Base-by-base conservation (phyloP, 2,329 filamentous ascomycete species). In the Nectriaceae sp. region DNA sequence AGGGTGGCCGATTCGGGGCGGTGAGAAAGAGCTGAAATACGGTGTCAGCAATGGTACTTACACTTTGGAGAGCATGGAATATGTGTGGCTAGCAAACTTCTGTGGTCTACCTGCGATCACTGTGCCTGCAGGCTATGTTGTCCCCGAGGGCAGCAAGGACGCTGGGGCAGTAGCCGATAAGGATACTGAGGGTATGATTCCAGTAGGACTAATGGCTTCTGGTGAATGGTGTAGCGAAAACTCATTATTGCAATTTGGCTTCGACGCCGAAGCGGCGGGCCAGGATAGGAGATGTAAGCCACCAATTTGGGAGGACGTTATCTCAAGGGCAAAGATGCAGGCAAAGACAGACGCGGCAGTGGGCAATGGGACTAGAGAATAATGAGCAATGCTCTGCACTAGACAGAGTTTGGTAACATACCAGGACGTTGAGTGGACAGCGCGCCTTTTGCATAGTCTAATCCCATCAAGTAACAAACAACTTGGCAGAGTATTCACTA, bases 161-260 rank as follows among this genome's bases (percentile, higher is more conserved):
- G 69, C 63, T 0, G 69, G 68, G 0, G 52, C 61, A 2, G 57
- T 72, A 0, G 67, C 65, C 2, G 64, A 60, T 2, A 62, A 61
- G 22, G 62, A 68, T 8, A 68, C 63, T 0, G 54, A 57, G 18
- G 75, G 71, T 0, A 73, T 72, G 50, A 65, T 82, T 0, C 78
- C 79, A 0, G 70, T 82, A 3, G 79, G 79, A 2, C 58, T 82
- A 24, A 82, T 82, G 78, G 78, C 73, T 2, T 77, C 73, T 40
- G 78, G 75, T 1, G 79, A 82, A 56, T 82, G 79, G 79, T 76
- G 74, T 2, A 69, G 68, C 4, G 79, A 82, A 59, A 71, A 76
- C 43, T 65, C 68, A 3, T 57, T 82, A 54, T 51, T 82, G 41
- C 64, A 70, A 37, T 79, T 80, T 50, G 79, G 73, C 1, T 61